A percentile compares a stretch with the other conserved stretches of the same genome.
Conservation (phyloP, 202 grass and related monocot species). For the Carex arenaria region DNA sequence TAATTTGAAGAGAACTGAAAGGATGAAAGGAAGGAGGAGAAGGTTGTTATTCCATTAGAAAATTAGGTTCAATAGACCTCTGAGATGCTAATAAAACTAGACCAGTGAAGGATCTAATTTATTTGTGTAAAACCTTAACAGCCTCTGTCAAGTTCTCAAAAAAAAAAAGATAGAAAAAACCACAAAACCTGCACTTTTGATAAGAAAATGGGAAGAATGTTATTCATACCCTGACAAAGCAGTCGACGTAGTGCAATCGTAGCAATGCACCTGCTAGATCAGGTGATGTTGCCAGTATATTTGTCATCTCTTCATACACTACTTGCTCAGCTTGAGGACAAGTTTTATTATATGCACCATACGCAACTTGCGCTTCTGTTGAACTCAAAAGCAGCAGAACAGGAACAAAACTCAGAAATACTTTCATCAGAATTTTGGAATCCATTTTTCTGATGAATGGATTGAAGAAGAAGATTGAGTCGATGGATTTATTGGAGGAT, state of each 20-base stretch:
- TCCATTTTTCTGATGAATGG: conserved; percentile 2
- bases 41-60: not conserved
- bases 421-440: conserved; percentile 13
- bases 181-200: no score
- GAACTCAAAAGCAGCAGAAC: not conserved
- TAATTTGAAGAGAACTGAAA: not conserved
- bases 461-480: not conserved
- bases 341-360: conserved; percentile 16
- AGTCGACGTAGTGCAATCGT: conserved; percentile 79
- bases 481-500: not conserved
- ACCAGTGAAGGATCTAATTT: no score
- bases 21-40: not conserved
- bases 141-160: no score
- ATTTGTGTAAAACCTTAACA: no score
- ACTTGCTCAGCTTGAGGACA: conserved; percentile 10
- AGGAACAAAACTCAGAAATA: conserved; percentile 1
- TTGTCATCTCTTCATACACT: conserved; percentile 16
- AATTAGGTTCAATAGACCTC: no score
- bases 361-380: conserved; percentile 15
- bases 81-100: no score
- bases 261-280: conserved; percentile 46
- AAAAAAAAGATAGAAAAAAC: no score
- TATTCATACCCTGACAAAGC: conserved; percentile 49
- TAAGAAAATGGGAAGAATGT: not conserved
- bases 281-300: conserved; percentile 12